Percentiles rank a stretch among this genome's conserved stretches.
Evolutionary conservation across 345 rosid genomes (phyloP).

Genomic region (Eutrema japonicum): DNA sequence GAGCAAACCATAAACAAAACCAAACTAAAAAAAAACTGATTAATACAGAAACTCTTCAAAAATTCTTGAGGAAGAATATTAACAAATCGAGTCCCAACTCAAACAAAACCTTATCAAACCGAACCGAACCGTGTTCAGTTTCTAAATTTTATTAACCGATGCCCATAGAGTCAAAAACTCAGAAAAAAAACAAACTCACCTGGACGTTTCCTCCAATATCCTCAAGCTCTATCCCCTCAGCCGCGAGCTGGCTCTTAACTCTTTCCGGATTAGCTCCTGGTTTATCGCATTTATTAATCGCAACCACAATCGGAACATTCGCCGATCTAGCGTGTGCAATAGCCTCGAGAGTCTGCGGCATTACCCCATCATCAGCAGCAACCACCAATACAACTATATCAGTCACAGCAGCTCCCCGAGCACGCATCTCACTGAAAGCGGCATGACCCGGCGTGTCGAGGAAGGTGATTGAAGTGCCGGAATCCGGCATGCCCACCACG

Average conservation of each 20-base stretch:
- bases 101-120: too few relatives aligned
- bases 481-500: conserved; percentile 75
- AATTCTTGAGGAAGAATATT: too few relatives aligned
- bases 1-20: too few relatives aligned
- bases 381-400: conserved; percentile 94
- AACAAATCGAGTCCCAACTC: too few relatives aligned
- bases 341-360: conserved; percentile 98
- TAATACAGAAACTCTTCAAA: too few relatives aligned
- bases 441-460: conserved; percentile 97
- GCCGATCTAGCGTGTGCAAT: conserved; percentile 87
- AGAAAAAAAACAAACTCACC: conserved; percentile 38
- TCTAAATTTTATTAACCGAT: neutral
- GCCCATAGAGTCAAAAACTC: neutral
- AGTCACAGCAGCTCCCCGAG: conserved; percentile 96
- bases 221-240: conserved; percentile 85
- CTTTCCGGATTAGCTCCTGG: conserved; percentile 79
- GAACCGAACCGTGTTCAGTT: neutral
- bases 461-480: conserved; percentile 89
- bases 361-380: conserved; percentile 97
- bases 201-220: conserved; percentile 94
- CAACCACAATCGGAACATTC: conserved; percentile 88
- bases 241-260: conserved; percentile 83
- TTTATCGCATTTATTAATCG: conserved; percentile 90
- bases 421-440: conserved; percentile 94
- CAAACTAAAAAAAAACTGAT: too few relatives aligned